Evolutionary conservation across 2,329 filamentous ascomycete genomes (phyloP).

Genomic region (Scortechinia acanthostroma): DNA sequence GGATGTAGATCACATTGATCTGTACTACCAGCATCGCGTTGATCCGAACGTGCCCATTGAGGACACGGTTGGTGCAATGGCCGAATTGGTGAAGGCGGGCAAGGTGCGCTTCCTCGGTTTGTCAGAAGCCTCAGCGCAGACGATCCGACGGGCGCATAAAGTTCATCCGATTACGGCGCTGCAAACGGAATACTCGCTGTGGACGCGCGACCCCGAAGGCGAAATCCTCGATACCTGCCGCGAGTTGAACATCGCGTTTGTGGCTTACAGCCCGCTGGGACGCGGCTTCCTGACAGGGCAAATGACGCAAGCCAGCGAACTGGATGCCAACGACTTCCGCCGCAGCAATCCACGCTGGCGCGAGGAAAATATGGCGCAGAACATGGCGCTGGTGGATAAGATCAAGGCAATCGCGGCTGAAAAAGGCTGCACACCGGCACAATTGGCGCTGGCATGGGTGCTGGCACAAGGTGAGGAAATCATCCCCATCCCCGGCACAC

Average conservation of each 20-base stretch:
- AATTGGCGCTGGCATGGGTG: constrained; percentile 62
- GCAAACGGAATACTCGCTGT: no score
- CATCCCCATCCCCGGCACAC: constrained; percentile 63
- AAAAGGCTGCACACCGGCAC: constrained; percentile 52
- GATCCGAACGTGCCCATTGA: constrained; percentile 34
- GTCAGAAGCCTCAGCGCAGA: constrained; percentile 34
- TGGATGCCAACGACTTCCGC: constrained; percentile 40
- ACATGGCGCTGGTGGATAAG: constrained; percentile 51
- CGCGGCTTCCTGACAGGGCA: constrained; percentile 46
- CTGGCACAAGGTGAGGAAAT: constrained; percentile 30
- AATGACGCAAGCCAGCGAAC: constrained; percentile 40
- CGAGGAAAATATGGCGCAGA: constrained; percentile 48
- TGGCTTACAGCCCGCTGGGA: constrained; percentile 69
- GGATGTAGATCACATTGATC: no score
- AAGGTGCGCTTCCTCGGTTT: constrained; percentile 39
- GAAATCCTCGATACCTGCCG: constrained; percentile 37
- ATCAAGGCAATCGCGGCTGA: constrained; percentile 47
- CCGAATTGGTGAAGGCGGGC: constrained; percentile 32
- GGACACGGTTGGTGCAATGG: constrained; percentile 35
- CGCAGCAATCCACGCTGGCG: constrained; percentile 49
- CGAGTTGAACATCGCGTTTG: constrained; percentile 45
- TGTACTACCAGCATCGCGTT: constrained; percentile 34
- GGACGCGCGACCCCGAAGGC: no score
- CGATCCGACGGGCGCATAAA: constrained; percentile 32
- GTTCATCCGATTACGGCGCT: no score